Conservation (phyloP, 495 filamentous ascomycete species). For the Letharia columbiana region DNA sequence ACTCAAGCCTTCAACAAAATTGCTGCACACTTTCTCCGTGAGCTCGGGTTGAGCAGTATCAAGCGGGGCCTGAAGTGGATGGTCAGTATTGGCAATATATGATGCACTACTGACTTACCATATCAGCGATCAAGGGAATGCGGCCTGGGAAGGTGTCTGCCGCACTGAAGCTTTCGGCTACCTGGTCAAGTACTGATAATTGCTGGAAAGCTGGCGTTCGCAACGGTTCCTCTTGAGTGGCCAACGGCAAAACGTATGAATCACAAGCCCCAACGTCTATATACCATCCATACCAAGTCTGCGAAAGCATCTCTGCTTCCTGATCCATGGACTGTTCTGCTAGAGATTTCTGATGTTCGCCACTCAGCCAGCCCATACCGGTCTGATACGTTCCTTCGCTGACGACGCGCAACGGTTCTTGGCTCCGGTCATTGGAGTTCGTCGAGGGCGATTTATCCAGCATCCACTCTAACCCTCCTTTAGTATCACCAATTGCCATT, state of each 20-base stretch:
- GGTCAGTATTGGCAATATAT: background rate
- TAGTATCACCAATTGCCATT: conserved; percentile 82
- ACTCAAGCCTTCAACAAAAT: conserved; percentile 54
- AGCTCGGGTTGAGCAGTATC: conserved; percentile 56
- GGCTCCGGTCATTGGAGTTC: conserved; percentile 55
- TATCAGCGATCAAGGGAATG: conserved; percentile 11
- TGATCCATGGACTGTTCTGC: conserved; percentile 21
- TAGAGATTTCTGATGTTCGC: conserved; percentile 37
- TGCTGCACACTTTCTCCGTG: conserved; percentile 48
- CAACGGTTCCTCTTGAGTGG: background rate
- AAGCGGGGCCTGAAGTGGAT: conserved; percentile 25
- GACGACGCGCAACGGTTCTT: conserved; percentile 63
- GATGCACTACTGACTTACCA: background rate
- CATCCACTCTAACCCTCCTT: conserved; percentile 86
- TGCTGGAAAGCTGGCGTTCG: background rate
- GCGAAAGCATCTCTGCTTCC: conserved; percentile 46
- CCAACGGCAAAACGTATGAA: background rate
- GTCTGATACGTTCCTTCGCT: conserved; percentile 70
- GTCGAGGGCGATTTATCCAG: conserved; percentile 65
- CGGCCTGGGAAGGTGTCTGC: conserved; percentile 18
- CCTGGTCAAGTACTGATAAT: conserved; percentile 11
- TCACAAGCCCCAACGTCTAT: conserved; percentile 27
- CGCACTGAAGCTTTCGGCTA: conserved; percentile 21
- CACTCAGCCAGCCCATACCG: conserved; percentile 70
- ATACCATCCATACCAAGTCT: conserved; percentile 50